Percentiles rank a stretch among this genome's conserved stretches.
These are phyloP conservation scores for Mucor velutinosus DNA, from an alignment of 371 early-diverging fungal species.

Conservation along the genomic window DNA sequence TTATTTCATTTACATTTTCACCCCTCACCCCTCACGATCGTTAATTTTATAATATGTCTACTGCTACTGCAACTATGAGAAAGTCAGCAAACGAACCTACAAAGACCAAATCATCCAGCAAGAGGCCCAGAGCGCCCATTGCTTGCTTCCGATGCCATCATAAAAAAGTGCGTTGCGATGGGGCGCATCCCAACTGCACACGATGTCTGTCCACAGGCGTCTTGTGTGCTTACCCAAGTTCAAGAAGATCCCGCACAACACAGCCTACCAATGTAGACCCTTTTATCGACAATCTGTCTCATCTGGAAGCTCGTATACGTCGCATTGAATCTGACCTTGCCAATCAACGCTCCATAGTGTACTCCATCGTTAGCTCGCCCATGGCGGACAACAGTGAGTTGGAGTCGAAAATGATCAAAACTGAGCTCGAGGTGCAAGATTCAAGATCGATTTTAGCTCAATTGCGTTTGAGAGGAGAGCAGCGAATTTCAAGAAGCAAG, in stretches of 20 bases:
- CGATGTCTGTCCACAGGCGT: slow-evolving; percentile 43
- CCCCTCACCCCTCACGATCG: not conserved
- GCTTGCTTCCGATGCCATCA: slow-evolving; percentile 40
- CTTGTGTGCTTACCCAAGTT: slow-evolving; percentile 46
- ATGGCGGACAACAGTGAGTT: not conserved
- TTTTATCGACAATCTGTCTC: slow-evolving; percentile 48
- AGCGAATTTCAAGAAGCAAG: slow-evolving; percentile 39
- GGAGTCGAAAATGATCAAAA: slow-evolving; percentile 30
- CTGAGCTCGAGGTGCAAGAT: slow-evolving; percentile 49
- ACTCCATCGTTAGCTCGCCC: slow-evolving; percentile 22
- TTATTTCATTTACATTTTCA: slow-evolving; percentile 1
- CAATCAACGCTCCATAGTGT: slow-evolving; percentile 33
- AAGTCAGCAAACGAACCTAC: not conserved
- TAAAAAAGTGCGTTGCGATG: slow-evolving; percentile 51
- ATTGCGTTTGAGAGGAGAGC: slow-evolving; percentile 45
- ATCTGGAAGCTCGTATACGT: slow-evolving; percentile 41
- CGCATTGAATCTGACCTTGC: slow-evolving; percentile 46
- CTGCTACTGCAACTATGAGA: not conserved
- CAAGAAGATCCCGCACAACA: slow-evolving; percentile 45
- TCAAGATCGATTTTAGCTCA: slow-evolving; percentile 50
- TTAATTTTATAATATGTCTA: slow-evolving; percentile 1
- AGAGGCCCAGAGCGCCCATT: slow-evolving; percentile 37
- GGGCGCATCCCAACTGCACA: slow-evolving; percentile 45
- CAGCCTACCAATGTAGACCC: slow-evolving; percentile 51
- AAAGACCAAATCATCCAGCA: slow-evolving; percentile 17